phyloP scores from a whole-genome alignment of 768 basidiomycete genomes.

The Lepiota venenata region DNA sequence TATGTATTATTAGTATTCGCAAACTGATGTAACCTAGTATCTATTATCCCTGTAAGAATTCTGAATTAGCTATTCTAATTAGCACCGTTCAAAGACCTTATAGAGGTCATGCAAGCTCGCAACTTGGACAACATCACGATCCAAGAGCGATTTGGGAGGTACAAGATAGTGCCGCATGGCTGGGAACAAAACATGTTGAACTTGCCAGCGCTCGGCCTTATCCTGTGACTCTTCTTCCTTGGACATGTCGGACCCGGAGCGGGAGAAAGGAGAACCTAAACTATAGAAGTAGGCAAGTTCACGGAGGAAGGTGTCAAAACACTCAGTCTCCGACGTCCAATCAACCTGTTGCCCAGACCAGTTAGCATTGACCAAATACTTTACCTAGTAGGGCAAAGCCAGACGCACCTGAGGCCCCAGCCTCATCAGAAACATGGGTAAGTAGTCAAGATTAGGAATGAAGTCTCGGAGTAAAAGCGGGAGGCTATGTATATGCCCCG shows the following conservation, averaged over 20 bases:
- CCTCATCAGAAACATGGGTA: constrained; percentile 88
- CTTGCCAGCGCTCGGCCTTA: constrained; percentile 71
- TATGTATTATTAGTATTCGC: constrained; percentile 1
- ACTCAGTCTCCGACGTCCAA: constrained; percentile 82
- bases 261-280: constrained; percentile 33
- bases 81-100: constrained; percentile 93
- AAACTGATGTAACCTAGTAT: constrained; percentile 11
- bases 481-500: constrained; percentile 69
- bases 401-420: constrained; percentile 82
- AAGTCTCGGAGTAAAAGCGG: constrained; percentile 86
- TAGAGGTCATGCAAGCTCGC: constrained; percentile 91
- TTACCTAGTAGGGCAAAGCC: neutral
- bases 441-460: constrained; percentile 85
- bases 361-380: neutral
- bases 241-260: constrained; percentile 19
- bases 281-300: constrained; percentile 93
- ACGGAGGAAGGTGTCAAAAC: constrained; percentile 81
- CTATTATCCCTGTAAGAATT: constrained; percentile 14
- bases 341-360: constrained; percentile 55
- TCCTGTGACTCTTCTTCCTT: constrained; percentile 39
- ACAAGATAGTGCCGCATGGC: constrained; percentile 74
- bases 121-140: constrained; percentile 78
- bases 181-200: constrained; percentile 90
- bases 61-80: constrained; percentile 15
- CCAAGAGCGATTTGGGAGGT: constrained; percentile 64